Base-by-base conservation (phyloP, 495 filamentous ascomycete genomes). In the Neurospora intermedia region DNA sequence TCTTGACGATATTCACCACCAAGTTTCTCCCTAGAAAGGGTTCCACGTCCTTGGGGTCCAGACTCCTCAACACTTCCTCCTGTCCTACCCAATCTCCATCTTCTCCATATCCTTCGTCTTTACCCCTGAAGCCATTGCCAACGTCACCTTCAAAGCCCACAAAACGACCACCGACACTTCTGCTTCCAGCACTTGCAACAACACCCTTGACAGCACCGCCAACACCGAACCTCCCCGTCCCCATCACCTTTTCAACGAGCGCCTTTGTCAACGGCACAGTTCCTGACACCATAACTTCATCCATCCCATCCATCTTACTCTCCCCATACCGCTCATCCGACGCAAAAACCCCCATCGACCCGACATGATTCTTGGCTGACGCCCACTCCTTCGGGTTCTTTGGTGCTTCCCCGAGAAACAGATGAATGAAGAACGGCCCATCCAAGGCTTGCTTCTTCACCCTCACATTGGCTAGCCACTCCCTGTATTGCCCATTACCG, bases 391-490 rank as follows among this genome's bases (percentile, higher is more conserved):
- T 72, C 0, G 83, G 75, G 69, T 87, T 80, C 4, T 70, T 40
- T n/a, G 81, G 80, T 6, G 82, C 77, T 3, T 80, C 76, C 13
- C 89, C 89, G 18, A 91, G 74, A 81, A 91, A 93, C 70, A 92
- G 76, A 75, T 87, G 86, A 70, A 93, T 80, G 43, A 83, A 86
- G 77, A 87, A 89, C 1, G 86, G 84, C 23, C 84, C 84, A 41
- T 82, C 75, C 40, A 91, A 78, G n/a, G 85, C 87, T 70, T 85
- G 86, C 75, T 88, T 89, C 39, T 82, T 78, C 16, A 88, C 89
- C 11, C 79, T 77, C 73, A 92, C 84, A 76, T 88, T 90, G 72
- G 85, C 85, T n/a, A 87, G 83, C 86, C 90, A 92, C 76, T 92
- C 85, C 38, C 81, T 82, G 74, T 87, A 85, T 11, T 75, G 73